phyloP scores from a whole-genome alignment of 768 basidiomycete species.

The Neoboletus subvelutipes region DNA sequence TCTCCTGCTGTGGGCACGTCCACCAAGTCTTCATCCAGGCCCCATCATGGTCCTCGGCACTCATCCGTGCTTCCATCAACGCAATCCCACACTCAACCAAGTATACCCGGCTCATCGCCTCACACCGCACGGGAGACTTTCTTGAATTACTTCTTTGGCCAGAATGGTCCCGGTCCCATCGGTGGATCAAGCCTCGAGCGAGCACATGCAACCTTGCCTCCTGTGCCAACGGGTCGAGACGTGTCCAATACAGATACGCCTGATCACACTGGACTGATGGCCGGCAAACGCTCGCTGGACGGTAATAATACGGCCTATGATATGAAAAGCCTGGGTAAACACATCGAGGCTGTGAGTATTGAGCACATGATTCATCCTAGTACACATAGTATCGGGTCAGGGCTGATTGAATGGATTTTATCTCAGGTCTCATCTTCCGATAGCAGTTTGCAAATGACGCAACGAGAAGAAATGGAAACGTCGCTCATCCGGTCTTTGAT shows the following conservation, averaged over 20 bases:
- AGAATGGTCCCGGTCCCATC: conserved; percentile 77
- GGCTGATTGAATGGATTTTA: conserved; percentile 5
- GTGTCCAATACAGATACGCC: conserved; percentile 53
- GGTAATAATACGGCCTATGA: conserved; percentile 87
- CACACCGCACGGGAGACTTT: conserved; percentile 84
- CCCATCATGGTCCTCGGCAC: conserved; percentile 35
- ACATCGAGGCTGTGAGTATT: conserved; percentile 89
- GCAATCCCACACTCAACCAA: conserved; percentile 36
- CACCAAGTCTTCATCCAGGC: conserved; percentile 29
- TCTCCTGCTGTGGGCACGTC: conserved; percentile 27
- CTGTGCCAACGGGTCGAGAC: conserved; percentile 62
- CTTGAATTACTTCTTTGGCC: conserved; percentile 97
- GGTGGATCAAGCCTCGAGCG: conserved; percentile 54
- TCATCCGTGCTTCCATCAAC: conserved; percentile 27
- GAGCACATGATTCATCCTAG: background rate
- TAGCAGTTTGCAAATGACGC: conserved; percentile 62
- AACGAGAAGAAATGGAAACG: conserved; percentile 96
- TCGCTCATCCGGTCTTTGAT: conserved; percentile 92
- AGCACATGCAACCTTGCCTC: conserved; percentile 22
- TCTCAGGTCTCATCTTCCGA: conserved; percentile 55
- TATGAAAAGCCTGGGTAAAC: conserved; percentile 98
- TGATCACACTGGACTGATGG: conserved; percentile 61
- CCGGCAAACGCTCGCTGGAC: conserved; percentile 64
- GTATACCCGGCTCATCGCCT: conserved; percentile 39
- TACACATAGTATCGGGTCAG: conserved; percentile 9